Evolutionary conservation across 345 rosid genomes (phyloP).

Genomic region (Ailanthus altissimus): DNA sequence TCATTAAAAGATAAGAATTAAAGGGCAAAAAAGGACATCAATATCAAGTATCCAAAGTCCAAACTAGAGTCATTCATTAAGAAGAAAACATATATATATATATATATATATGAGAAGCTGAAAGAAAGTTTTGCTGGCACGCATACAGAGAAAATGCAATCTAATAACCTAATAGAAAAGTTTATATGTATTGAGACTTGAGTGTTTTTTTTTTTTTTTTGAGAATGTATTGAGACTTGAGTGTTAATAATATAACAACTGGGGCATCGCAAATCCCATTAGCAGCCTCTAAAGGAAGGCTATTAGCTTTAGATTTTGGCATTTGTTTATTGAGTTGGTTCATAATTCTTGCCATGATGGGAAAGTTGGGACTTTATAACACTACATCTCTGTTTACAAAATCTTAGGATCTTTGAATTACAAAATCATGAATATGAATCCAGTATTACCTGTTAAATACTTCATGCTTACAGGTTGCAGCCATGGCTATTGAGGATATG

Average conservation of each 20-base stretch:
- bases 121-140: slow-evolving; percentile 1
- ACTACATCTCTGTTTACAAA: neutral
- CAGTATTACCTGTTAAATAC: neutral
- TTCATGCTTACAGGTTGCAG: neutral
- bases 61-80: too few species aligned
- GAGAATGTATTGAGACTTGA: too few species aligned
- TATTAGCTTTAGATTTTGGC: neutral
- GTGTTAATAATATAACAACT: neutral
- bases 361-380: neutral
- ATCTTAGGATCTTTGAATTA: too few species aligned
- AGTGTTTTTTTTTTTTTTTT: too few species aligned
- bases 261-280: neutral
- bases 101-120: too few species aligned
- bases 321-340: too few species aligned
- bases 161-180: neutral
- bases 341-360: neutral
- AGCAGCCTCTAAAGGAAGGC: neutral
- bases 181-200: neutral
- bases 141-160: too few species aligned
- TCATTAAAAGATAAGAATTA: too few species aligned
- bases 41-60: too few species aligned
- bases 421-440: too few species aligned
- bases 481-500: neutral
- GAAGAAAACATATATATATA: too few species aligned
- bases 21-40: too few species aligned